Evolutionary conservation across 768 basidiomycete genomes (phyloP), one percentile per base, ranked within the genome.

Genomic region (Nevesoporus exiguus): DNA sequence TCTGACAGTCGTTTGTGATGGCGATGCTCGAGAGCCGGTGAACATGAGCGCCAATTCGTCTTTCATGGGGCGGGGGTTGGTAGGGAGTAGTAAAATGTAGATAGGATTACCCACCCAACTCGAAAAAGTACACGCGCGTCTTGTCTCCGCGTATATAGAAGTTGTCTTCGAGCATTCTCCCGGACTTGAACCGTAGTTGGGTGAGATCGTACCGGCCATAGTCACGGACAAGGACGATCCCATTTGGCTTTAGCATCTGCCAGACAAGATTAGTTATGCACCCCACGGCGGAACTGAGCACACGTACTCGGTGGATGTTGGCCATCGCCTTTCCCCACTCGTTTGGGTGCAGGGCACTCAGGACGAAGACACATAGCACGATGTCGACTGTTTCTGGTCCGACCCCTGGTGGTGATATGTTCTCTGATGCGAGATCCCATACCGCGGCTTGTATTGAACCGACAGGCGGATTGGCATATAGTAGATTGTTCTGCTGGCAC

Each of bases 71-170:
- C 33, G 42, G 7, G 36, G 44, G 33, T 39, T 37, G 42, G 7
- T 43, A 37, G 8, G 22, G 0, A 7, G 48, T 19, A 19, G 19
- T 7, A 14, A 13, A 34, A 5, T 1, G 22, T 11, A 21, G 33
- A 34, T 22, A 13, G 2, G 7, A 40, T 30, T 1, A 59, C 74
- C 29, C 60, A 91, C 94, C 90, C 11, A 90, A 69, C 56, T 91
- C 88, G 60, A 99, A 99, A 70, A 98, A 99, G 71, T 98, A 98
- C 0, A 99, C 97, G 36, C 97, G 79, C 0, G 97, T 98, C 64
- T 93, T 95, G 73, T 99, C 97, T 0, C 97, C 97, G 34, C 97
- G 82, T 48, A 97, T 88, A 65, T 99, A 99, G 60, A 99, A 86
- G 67, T 97, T 95, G 44, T 95, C 93, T 40, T 93, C 90, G 11